Evolutionary conservation across 2,329 filamentous ascomycete genomes (phyloP).

Genomic region (Paraphaeosphaeria sporulosa): DNA sequence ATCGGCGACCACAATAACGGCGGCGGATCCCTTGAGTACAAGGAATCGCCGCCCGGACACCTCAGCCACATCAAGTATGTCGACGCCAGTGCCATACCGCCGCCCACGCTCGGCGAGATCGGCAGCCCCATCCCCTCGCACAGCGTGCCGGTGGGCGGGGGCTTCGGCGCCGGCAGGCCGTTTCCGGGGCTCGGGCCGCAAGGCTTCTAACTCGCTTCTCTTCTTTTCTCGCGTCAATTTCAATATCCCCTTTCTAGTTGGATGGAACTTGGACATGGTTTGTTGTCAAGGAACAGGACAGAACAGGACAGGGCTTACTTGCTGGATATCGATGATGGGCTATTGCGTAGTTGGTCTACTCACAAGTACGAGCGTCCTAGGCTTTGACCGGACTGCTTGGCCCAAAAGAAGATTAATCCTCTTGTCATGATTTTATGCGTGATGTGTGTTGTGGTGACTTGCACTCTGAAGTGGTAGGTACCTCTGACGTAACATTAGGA

Average conservation of each 20-base stretch:
- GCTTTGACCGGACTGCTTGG: slow-evolving; percentile 10
- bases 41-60: slow-evolving; percentile 56
- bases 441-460: not conserved
- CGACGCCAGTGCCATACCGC: slow-evolving; percentile 33
- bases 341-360: slow-evolving; percentile 14
- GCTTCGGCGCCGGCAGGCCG: slow-evolving; percentile 36
- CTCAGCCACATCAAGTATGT: slow-evolving; percentile 55
- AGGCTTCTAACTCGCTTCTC: slow-evolving; percentile 30
- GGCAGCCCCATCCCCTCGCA: slow-evolving; percentile 56
- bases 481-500: no score
- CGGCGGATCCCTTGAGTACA: slow-evolving; percentile 83
- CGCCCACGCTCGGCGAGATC: slow-evolving; percentile 54
- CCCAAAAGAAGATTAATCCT: slow-evolving; percentile 15
- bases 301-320: slow-evolving; percentile 1
- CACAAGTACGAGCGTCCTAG: not conserved
- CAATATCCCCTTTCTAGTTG: slow-evolving; percentile 23
- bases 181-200: slow-evolving; percentile 44
- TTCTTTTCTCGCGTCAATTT: slow-evolving; percentile 11
- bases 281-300: not conserved
- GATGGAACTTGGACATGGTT: slow-evolving; percentile 15
- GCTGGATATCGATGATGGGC: slow-evolving; percentile 8
- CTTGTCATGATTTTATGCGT: not conserved
- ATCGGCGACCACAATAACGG: slow-evolving; percentile 84
- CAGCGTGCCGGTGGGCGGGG: slow-evolving; percentile 46
- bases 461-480: no score